Base-by-base conservation (phyloP, 2,329 filamentous ascomycete species). In the Fusarium heterosporum region DNA sequence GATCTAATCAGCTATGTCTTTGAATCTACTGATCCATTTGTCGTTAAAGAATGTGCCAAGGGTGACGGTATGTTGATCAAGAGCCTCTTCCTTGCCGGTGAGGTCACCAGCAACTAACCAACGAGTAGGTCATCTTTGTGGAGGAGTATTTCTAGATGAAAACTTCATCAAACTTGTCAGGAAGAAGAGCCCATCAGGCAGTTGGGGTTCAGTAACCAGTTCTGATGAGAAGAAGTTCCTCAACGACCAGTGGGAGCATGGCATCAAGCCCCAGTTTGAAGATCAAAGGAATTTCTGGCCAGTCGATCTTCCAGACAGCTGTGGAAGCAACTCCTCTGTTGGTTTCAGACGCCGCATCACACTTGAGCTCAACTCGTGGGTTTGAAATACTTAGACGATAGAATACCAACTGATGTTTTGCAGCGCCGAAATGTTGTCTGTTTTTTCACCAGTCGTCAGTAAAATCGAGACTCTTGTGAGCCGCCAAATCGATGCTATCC, bases 1-100 rank as follows among this genome's bases (percentile, higher is more conserved):
- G 80, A 83, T 14, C 60, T 82, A 3, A 81, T 82, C n/a, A 81
- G 73, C 22, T 83, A 83, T 14, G 49, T 71, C 0, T 61, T 81
- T 3, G 48, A 56, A 0, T 64, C 54, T 0, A 61, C 59, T 0
- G 22, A 68, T 0, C 77, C 78, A 0, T 72, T 80, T 6, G 29
- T 52, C 0, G 65, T 83, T 0, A 65, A 72, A 9, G 81, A 83
- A 22, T 72, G 75, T 1, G 78, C 81, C 2, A 68, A 73, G 26
- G 81, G 81, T 0, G 71, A 78, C 12, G 80, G 80, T 73, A 13
- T 25, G 72, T 68, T 32, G 1, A 12, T 6, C 16, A 3, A 1
- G 1, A 11, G 22, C 5, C 1, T 4, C 9, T 1, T 5, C 2
- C 7, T 30, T 2, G 4, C n/a, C 10, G 3, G 8, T 9, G 7